phyloP scores from a whole-genome alignment of 1,284 basidiomycete species.

The Ceratobasidium sp. region DNA sequence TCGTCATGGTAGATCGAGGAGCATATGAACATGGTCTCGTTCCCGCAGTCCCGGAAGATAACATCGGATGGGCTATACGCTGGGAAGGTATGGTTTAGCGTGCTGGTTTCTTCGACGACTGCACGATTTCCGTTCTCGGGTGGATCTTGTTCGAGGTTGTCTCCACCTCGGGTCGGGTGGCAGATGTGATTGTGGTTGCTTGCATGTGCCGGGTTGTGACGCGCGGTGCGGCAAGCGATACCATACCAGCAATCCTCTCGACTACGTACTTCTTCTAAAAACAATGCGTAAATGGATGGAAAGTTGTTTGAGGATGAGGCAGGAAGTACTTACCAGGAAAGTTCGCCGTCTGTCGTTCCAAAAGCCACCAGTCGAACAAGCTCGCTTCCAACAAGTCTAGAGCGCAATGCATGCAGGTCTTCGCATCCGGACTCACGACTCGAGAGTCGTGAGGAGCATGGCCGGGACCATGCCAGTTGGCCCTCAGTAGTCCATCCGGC shows the following conservation, averaged over 20 bases:
- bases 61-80: slow-evolving; percentile 29
- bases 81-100: slow-evolving; percentile 25
- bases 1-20: slow-evolving; percentile 17
- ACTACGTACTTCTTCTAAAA: background rate
- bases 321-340: slow-evolving; percentile 14
- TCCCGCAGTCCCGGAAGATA: slow-evolving; percentile 25
- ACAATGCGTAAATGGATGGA: background rate
- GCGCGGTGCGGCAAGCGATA: slow-evolving; percentile 45
- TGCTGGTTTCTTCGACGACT: slow-evolving; percentile 4
- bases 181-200: slow-evolving; percentile 39
- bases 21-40: slow-evolving; percentile 33
- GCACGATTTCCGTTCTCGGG: slow-evolving; percentile 29
- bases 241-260: slow-evolving; percentile 45
- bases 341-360: background rate
- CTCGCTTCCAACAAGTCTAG: slow-evolving; percentile 29
- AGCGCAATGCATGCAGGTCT: slow-evolving; percentile 21
- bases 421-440: slow-evolving; percentile 13
- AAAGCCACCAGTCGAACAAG: slow-evolving; percentile 40
- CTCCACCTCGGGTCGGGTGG: slow-evolving; percentile 5
- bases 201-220: slow-evolving; percentile 42
- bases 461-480: slow-evolving; percentile 27
- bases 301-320: background rate
- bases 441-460: background rate
- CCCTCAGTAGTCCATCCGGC: slow-evolving; percentile 4
- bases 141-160: background rate